Base-by-base conservation (phyloP, 2,329 filamentous ascomycete species). In the Alternaria dauci region DNA sequence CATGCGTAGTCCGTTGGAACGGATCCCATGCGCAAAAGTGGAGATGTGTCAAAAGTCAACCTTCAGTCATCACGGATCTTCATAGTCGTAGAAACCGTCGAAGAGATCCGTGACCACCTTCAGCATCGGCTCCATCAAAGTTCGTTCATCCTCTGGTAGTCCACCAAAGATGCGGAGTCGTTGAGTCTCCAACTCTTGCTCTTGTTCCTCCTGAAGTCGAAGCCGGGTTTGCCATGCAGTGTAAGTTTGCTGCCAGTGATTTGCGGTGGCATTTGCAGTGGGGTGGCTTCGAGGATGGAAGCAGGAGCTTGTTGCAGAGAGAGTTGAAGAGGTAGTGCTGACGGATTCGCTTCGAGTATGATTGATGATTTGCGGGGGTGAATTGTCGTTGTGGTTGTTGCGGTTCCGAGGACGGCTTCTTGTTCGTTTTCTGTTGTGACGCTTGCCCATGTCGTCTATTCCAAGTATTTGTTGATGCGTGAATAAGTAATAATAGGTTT, bases 51-150 rank as follows among this genome's bases (percentile, higher is more conserved):
- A 38, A 57, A 39, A 53, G 28, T 42, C 50, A 56, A 23, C 42
- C 42, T 30, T 20, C 39, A 52, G 54, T 56, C 53, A 60, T 76
- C 72, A 81, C 41, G 78, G 75, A 63, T 81, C 79, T 52, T 80
- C 76, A 59, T 81, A 83, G 67, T 83, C 81, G 60, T 79, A 76
- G 55, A 73, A 69, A 32, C 79, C 80, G 57, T 81, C 74, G 64
- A 83, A 83, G 14, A 83, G 74, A 62, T 79, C 76, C 54, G 80
- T 79, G 20, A 83, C 81, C 11, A 83, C 81, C 69, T 80, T 80
- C 60, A 83, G 67, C 81, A 83, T 83, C 2, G 79, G 77, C 52
- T 78, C 80, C 52, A 81, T 73, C 14, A 83, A 74, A 61, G 73
- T 74, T 67, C 72, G 71, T 65, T 81, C 80, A 59, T 81, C 80